These are phyloP conservation scores for Umbilicaria muhlenbergii DNA, from an alignment of 495 filamentous ascomycete genomes.

Conservation along the genomic window DNA sequence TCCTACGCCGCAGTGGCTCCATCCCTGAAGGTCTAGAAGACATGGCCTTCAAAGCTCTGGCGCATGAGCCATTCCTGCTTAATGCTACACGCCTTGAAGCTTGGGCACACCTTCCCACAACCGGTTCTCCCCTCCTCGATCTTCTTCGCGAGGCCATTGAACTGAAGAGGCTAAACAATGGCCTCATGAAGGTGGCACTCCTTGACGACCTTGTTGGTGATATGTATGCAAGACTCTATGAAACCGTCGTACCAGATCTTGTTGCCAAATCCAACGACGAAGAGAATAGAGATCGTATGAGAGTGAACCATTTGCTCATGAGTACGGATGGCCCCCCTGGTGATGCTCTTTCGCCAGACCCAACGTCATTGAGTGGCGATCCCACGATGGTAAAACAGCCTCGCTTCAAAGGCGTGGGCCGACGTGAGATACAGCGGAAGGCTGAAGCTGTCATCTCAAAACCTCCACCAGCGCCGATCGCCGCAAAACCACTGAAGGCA, in stretches of 20 bases:
- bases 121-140: slow-evolving; percentile 36
- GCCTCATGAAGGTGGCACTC: slow-evolving; percentile 64
- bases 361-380: slow-evolving; percentile 4
- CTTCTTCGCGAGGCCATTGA: slow-evolving; percentile 73
- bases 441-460: slow-evolving; percentile 40
- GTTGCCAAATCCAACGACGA: slow-evolving; percentile 30
- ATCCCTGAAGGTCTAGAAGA: slow-evolving; percentile 57
- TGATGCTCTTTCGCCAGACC: slow-evolving; percentile 10
- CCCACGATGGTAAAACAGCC: slow-evolving; percentile 18
- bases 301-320: slow-evolving; percentile 40
- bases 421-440: slow-evolving; percentile 45
- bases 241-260: slow-evolving; percentile 31
- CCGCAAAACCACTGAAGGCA: slow-evolving; percentile 24
- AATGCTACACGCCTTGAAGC: slow-evolving; percentile 39
- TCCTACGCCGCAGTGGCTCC: slow-evolving; percentile 53
- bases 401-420: slow-evolving; percentile 43
- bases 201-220: slow-evolving; percentile 88
- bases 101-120: slow-evolving; percentile 27
- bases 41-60: slow-evolving; percentile 62
- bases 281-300: slow-evolving; percentile 40
- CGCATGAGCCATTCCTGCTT: slow-evolving; percentile 63
- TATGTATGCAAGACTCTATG: slow-evolving; percentile 68
- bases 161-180: slow-evolving; percentile 77
- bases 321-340: slow-evolving; percentile 12
- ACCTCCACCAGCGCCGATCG: slow-evolving; percentile 11